These are phyloP conservation scores for Bjerkandera adusta DNA, from an alignment of 1,284 basidiomycete species.

Conservation along the genomic window DNA sequence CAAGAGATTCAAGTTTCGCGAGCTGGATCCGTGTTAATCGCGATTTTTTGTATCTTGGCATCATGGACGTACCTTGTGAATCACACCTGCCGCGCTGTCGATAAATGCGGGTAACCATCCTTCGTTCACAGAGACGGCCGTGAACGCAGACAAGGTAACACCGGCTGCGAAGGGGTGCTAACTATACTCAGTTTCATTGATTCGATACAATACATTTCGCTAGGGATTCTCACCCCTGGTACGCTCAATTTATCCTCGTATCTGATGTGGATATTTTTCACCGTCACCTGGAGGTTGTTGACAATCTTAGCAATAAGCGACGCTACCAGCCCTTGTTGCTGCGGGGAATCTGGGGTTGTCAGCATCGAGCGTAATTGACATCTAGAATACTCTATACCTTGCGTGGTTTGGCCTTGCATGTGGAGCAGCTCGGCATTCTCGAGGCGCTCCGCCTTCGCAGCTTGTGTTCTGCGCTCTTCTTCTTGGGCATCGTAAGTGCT, in stretches of 20 bases:
- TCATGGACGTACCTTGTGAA: slow-evolving; percentile 76
- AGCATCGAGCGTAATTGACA: too few species aligned
- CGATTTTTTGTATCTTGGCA: too few species aligned
- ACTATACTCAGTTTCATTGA: too few species aligned
- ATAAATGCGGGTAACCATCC: slow-evolving; percentile 96
- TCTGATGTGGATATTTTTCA: slow-evolving; percentile 93
- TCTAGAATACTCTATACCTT: slow-evolving; percentile 40
- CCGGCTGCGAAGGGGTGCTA: slow-evolving; percentile 96
- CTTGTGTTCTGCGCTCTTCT: slow-evolving; percentile 81
- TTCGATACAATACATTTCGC: slow-evolving; percentile 1
- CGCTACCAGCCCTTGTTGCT: slow-evolving; percentile 81
- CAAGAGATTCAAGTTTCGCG: slow-evolving; percentile 84
- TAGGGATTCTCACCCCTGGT: slow-evolving; percentile 65
- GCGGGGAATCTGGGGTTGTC: slow-evolving; percentile 49
- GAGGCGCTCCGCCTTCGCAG: slow-evolving; percentile 87
- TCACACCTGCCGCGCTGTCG: slow-evolving; percentile 83
- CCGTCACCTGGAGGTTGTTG: slow-evolving; percentile 95
- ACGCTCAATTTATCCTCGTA: slow-evolving; percentile 97
- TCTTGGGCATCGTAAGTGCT: slow-evolving; percentile 79
- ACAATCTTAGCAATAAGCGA: slow-evolving; percentile 91
- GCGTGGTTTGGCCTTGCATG: slow-evolving; percentile 60
- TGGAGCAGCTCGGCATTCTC: slow-evolving; percentile 89
- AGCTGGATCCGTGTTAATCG: too few species aligned
- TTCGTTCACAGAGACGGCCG: slow-evolving; percentile 91
- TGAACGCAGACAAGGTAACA: slow-evolving; percentile 89